A percentile compares a stretch with the other conserved stretches of the same genome.
phyloP scores from a whole-genome alignment of 768 basidiomycete species.

The Rhizopogon vulgaris region DNA sequence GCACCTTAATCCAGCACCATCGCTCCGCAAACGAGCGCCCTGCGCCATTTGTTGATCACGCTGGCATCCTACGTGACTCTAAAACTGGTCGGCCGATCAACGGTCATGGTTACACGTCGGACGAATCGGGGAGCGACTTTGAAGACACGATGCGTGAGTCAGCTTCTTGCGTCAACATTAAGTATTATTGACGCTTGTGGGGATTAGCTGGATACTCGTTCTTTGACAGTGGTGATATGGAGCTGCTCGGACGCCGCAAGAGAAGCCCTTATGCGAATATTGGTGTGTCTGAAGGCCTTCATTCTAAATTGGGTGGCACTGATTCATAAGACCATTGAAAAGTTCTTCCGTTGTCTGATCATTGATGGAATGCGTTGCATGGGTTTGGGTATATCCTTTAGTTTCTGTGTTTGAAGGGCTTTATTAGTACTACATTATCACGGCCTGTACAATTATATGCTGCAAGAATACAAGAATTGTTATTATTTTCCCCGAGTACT shows the following conservation, averaged over 20 bases:
- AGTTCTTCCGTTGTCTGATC: conserved; percentile 30
- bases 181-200: conserved; percentile 6
- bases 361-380: conserved; percentile 10
- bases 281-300: conserved; percentile 46
- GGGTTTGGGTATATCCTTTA: neutral
- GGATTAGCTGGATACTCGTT: conserved; percentile 70
- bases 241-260: conserved; percentile 58
- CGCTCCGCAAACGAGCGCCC: conserved; percentile 79
- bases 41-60: conserved; percentile 76
- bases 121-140: conserved; percentile 38
- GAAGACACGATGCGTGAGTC: conserved; percentile 58
- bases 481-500: too few relatives aligned
- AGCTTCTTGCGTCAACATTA: neutral
- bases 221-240: conserved; percentile 76
- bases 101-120: conserved; percentile 32
- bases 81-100: conserved; percentile 71
- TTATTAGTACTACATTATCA: neutral
- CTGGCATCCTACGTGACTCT: conserved; percentile 65
- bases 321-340: conserved; percentile 3
- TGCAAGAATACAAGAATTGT: neutral
- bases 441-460: neutral
- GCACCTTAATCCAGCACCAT: conserved; percentile 74
- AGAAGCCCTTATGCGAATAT: conserved; percentile 55
- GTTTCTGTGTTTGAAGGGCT: too few relatives aligned
- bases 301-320: neutral